phyloP scores from a whole-genome alignment of 257 asterid species.

The Paraleonurus japonicus region DNA sequence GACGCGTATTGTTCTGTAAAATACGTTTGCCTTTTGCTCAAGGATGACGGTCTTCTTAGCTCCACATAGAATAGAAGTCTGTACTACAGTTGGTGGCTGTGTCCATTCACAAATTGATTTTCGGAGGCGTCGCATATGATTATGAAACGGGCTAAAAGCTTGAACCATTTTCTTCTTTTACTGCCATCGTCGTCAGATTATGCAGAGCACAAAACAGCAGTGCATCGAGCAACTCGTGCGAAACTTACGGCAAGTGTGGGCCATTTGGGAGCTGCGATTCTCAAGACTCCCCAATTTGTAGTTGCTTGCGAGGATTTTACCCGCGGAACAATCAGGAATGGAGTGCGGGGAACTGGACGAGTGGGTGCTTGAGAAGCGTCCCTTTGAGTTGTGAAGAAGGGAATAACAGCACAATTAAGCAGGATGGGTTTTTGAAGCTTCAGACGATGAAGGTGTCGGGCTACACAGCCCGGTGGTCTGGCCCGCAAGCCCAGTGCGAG shows the following conservation, averaged over 20 bases:
- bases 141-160: constrained; percentile 20
- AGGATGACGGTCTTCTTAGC: neutral
- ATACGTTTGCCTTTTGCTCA: neutral
- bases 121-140: neutral
- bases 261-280: constrained; percentile 51
- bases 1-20: neutral
- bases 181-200: neutral
- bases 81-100: too few species aligned
- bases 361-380: constrained; percentile 51
- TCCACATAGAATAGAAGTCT: neutral
- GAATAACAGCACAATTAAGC: neutral
- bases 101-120: neutral
- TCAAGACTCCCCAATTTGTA: constrained; percentile 37
- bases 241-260: constrained; percentile 41
- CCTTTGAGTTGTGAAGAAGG: constrained; percentile 37
- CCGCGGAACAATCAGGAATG: constrained; percentile 42
- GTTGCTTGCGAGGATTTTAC: constrained; percentile 53
- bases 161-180: neutral
- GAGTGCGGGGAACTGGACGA: constrained; percentile 49
- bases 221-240: constrained; percentile 15
- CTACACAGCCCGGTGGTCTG: constrained; percentile 28
- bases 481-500: constrained; percentile 33
- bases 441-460: constrained; percentile 42
- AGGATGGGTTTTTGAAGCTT: constrained; percentile 50
- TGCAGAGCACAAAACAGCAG: constrained; percentile 24